phyloP scores from a whole-genome alignment of 352 stramenopile genomes.

The Phytophthora uliginosa region DNA sequence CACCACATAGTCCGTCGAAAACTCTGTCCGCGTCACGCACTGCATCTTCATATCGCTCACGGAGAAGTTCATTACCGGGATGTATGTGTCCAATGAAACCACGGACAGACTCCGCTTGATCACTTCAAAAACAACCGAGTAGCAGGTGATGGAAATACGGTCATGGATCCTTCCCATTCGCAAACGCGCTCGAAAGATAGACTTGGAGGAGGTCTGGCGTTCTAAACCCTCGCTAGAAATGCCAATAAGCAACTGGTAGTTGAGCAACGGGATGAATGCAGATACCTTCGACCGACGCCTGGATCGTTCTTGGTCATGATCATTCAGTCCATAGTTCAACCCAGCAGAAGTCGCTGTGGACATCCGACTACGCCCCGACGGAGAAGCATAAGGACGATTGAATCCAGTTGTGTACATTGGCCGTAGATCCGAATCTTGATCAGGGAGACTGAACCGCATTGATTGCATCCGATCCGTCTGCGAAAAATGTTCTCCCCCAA shows the following conservation, averaged over 20 bases:
- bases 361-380: slow-evolving; percentile 70
- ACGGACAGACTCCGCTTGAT: slow-evolving; percentile 92
- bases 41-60: slow-evolving; percentile 88
- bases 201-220: slow-evolving; percentile 48
- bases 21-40: slow-evolving; percentile 75
- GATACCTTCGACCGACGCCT: slow-evolving; percentile 58
- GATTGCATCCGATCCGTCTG: slow-evolving; percentile 70
- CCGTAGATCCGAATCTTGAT: slow-evolving; percentile 64
- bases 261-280: slow-evolving; percentile 68
- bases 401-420: slow-evolving; percentile 81
- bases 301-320: slow-evolving; percentile 42
- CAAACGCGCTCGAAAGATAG: slow-evolving; percentile 71
- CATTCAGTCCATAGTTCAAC: slow-evolving; percentile 39
- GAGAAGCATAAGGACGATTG: slow-evolving; percentile 56
- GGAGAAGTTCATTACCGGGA: slow-evolving; percentile 92
- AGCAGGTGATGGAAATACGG: slow-evolving; percentile 70
- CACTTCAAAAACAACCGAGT: slow-evolving; percentile 89
- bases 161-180: slow-evolving; percentile 84
- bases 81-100: slow-evolving; percentile 91
- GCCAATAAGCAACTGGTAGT: slow-evolving; percentile 78
- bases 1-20: slow-evolving; percentile 67
- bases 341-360: slow-evolving; percentile 78
- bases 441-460: slow-evolving; percentile 72
- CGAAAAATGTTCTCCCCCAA: slow-evolving; percentile 37
- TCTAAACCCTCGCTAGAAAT: slow-evolving; percentile 61